Evolutionary conservation across 2,329 filamentous ascomycete genomes (phyloP).

Genomic region (Pestalotiopsis sp.): DNA sequence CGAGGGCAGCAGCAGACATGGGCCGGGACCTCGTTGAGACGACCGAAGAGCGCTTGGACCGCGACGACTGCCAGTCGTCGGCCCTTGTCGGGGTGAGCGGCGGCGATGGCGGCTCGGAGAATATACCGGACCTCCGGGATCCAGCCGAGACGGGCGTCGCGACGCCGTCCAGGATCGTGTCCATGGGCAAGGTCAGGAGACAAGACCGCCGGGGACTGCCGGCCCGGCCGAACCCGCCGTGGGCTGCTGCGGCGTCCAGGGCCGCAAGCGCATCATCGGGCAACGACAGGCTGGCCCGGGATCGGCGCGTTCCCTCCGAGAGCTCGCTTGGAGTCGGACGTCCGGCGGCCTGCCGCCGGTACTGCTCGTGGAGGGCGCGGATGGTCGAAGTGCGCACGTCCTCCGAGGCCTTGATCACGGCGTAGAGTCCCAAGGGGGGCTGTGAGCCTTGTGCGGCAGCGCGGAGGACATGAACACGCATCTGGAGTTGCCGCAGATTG

Average conservation of each 20-base stretch:
- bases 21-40: neutral
- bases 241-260: slow-evolving; percentile 20
- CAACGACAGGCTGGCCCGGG: neutral
- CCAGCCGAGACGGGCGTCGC: neutral
- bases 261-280: neutral
- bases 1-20: neutral
- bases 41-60: slow-evolving; percentile 22
- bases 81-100: slow-evolving; percentile 30
- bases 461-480: slow-evolving; percentile 30
- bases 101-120: slow-evolving; percentile 33
- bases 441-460: slow-evolving; percentile 19
- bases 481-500: slow-evolving; percentile 30
- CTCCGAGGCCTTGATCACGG: slow-evolving; percentile 37
- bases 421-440: slow-evolving; percentile 34
- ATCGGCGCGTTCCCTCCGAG: neutral
- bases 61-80: slow-evolving; percentile 25
- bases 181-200: neutral
- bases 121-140: neutral
- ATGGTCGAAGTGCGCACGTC: slow-evolving; percentile 32
- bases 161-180: neutral
- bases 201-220: neutral
- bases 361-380: slow-evolving; percentile 36
- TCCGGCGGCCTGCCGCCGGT: slow-evolving; percentile 34
- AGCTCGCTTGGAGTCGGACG: slow-evolving; percentile 30
- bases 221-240: neutral